These are phyloP conservation scores for Radiomyces spectabilis DNA, from an alignment of 192 early-diverging fungal species.

Conservation along the genomic window DNA sequence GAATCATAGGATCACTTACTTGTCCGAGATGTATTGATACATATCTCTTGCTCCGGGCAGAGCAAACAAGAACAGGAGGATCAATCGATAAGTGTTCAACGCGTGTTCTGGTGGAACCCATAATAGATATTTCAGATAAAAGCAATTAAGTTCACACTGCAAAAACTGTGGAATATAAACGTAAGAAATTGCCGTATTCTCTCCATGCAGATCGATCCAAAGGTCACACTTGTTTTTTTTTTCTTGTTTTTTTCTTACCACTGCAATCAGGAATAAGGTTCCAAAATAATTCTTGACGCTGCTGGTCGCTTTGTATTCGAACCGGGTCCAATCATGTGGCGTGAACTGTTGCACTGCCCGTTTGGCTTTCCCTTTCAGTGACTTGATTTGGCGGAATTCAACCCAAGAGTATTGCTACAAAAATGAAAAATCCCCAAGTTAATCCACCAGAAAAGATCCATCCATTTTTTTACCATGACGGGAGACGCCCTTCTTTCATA, in stretches of 20 bases:
- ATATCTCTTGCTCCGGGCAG: conserved; percentile 83
- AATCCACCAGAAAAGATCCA: neutral
- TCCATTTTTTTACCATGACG: neutral
- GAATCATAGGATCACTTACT: conserved; percentile 8
- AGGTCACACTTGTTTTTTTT: neutral
- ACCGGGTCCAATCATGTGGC: conserved; percentile 90
- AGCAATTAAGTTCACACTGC: conserved; percentile 84
- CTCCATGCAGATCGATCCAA: too few species aligned
- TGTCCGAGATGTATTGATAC: conserved; percentile 79
- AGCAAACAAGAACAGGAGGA: conserved; percentile 78
- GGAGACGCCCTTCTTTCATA: neutral
- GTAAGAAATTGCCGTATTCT: too few species aligned
- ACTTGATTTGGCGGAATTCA: conserved; percentile 78
- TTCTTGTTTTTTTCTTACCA: conserved; percentile 39
- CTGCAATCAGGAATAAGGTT: conserved; percentile 62
- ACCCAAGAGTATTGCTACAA: conserved; percentile 85
- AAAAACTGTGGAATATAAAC: conserved; percentile 43
- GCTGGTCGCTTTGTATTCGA: conserved; percentile 84
- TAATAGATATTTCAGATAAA: conserved; percentile 90
- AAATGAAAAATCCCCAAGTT: neutral
- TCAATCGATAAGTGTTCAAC: conserved; percentile 69
- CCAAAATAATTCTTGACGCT: conserved; percentile 84
- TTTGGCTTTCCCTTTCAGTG: conserved; percentile 79
- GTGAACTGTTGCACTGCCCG: conserved; percentile 90
- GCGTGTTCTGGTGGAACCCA: conserved; percentile 88